These are phyloP conservation scores for Pinus tabuliformis DNA, from an alignment of 75 land plant genomes.

Conservation along the genomic window DNA sequence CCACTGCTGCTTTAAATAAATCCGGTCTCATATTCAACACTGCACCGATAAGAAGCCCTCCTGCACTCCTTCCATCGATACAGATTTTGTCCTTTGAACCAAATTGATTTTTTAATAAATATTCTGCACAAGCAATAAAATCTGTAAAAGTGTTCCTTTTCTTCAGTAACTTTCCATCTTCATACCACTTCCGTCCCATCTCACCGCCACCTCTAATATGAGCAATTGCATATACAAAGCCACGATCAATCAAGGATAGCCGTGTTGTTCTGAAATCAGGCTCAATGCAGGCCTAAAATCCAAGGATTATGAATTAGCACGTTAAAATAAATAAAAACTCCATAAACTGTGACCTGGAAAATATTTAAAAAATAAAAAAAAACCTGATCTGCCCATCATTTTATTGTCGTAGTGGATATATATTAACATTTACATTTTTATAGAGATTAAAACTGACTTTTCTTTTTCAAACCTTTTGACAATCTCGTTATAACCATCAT, in stretches of 20 bases:
- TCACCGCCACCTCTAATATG: slow-evolving; percentile 99
- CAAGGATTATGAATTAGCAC: slow-evolving; percentile 3
- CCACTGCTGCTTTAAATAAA: slow-evolving; percentile 85
- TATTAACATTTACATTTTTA: background rate
- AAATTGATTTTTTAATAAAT: slow-evolving; percentile 62
- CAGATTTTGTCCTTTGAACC: slow-evolving; percentile 80
- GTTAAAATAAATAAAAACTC: background rate
- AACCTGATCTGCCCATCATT: background rate
- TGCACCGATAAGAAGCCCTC: slow-evolving; percentile 94
- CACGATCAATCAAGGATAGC: slow-evolving; percentile 82
- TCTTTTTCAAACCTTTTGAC: background rate
- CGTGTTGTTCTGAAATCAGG: slow-evolving; percentile 66
- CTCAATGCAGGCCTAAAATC: slow-evolving; percentile 65
- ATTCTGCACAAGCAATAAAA: slow-evolving; percentile 91
- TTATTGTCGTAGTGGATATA: background rate
- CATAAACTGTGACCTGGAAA: background rate
- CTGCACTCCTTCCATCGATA: slow-evolving; percentile 95
- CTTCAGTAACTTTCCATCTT: slow-evolving; percentile 81
- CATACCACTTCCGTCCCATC: slow-evolving; percentile 98
- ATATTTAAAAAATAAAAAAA: background rate
- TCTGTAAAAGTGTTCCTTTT: slow-evolving; percentile 95
- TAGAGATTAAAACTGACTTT: background rate
- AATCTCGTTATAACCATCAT: too few relatives aligned
- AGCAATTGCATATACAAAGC: slow-evolving; percentile 87
- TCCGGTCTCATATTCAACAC: slow-evolving; percentile 95